Conservation (phyloP, 176 grass and related monocot genomes). For the Metroxylon sagu region DNA sequence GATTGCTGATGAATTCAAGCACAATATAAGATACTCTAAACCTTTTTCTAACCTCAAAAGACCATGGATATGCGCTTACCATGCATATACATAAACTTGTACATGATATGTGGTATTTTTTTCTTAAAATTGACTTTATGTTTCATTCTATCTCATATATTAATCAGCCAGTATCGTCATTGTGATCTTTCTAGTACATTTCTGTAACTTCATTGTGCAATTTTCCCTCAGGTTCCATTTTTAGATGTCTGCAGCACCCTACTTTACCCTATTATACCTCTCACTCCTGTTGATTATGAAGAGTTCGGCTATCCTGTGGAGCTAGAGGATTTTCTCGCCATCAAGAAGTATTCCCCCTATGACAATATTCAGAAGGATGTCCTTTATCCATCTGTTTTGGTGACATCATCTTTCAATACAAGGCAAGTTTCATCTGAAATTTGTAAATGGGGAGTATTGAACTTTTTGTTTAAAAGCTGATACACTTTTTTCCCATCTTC, state of each 20-base stretch:
- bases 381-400: constrained; percentile 81
- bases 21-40: too few relatives aligned
- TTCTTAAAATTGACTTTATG: too few relatives aligned
- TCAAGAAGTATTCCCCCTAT: constrained; percentile 90
- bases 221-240: constrained; percentile 65
- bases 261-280: constrained; percentile 77
- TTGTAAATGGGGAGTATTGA: too few relatives aligned
- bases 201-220: constrained; percentile 4
- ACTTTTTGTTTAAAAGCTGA: too few relatives aligned
- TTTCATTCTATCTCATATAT: too few relatives aligned
- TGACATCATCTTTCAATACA: constrained; percentile 90
- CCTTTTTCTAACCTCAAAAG: too few relatives aligned
- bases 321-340: constrained; percentile 77
- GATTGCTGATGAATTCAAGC: too few relatives aligned
- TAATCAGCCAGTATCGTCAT: too few relatives aligned
- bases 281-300: constrained; percentile 86
- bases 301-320: constrained; percentile 90
- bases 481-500: too few relatives aligned
- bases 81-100: too few relatives aligned
- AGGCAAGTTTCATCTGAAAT: constrained; percentile 22
- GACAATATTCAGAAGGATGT: constrained; percentile 85
- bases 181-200: neutral
- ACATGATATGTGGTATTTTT: too few relatives aligned
- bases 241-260: constrained; percentile 93
- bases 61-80: too few relatives aligned